Evolutionary conservation across 1,284 basidiomycete genomes (phyloP), one percentile per base, ranked within the genome.

Genomic region (Singerocomus rubriflavus): DNA sequence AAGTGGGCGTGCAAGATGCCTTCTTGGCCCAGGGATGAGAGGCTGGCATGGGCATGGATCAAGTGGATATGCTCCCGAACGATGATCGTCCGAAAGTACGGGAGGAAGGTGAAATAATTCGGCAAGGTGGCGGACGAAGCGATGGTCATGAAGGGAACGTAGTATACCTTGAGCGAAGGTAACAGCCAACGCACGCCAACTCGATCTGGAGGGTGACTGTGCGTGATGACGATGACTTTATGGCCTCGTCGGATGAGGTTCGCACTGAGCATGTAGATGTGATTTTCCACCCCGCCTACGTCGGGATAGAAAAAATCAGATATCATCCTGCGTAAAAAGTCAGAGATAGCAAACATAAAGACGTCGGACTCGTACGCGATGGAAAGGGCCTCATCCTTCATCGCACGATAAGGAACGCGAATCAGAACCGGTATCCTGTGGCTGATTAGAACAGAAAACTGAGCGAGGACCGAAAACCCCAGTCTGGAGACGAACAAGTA

Each of bases 251-350:
- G 77, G 48, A 94, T 81, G 44, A 99, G 82, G 50, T 88, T 85
- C n/a, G 88, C 84, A 55, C 87, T 84, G 34, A 98, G 78, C 82
- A 91, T 92, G 72, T 93, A 98, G 45, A 98, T 95, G 70, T 98
- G 94, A 55, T 86, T 95, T 70, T 99, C 97, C 25, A 99, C 95
- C 10, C 97, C 97, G 25, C 97, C 97, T 3, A 97, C 88, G 55
- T 85, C 81, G 0, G 96, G 96, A 65, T 92, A 87, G 73, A 98
- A 99, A 75, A 98, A 99, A 71, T 99, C 96, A 43, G 87, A 93
- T 42, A 98, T 84, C 91, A 99, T 94, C 26, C 92, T 95, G 21
- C 3, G 43, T 10, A 2, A 27, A 17, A 3, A 21, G 41, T 55
- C 36, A 53, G 56, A 17, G 5, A 9, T 31, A 10, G 17, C 11